Percentiles rank a stretch among this genome's conserved stretches.
Conservation (phyloP, 2,329 filamentous ascomycete species). For the Emydomyces testavorans region DNA sequence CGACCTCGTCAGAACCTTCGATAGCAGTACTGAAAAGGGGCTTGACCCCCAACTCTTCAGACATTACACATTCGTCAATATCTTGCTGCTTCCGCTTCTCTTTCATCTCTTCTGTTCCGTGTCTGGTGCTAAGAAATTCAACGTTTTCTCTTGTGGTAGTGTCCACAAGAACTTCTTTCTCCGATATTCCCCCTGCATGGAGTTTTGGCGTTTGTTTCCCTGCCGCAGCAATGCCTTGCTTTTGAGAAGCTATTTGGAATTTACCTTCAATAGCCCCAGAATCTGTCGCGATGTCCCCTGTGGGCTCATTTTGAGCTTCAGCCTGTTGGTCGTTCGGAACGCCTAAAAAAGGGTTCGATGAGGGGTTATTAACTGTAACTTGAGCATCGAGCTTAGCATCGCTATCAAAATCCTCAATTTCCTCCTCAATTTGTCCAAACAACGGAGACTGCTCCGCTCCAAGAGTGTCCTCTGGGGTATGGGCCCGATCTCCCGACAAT, state of each 20-base stretch:
- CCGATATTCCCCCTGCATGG: background rate
- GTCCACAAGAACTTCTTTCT: background rate
- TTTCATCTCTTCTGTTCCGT: conserved; percentile 12
- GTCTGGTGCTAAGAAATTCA: background rate
- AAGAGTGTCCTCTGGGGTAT: conserved; percentile 8
- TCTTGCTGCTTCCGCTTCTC: conserved; percentile 2
- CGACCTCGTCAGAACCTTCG: background rate
- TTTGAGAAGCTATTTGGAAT: background rate
- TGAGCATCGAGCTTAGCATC: conserved; percentile 10
- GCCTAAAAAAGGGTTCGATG: conserved; percentile 1
- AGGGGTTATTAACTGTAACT: conserved; percentile 1
- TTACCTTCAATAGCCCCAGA: background rate
- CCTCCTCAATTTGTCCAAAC: conserved; percentile 2
- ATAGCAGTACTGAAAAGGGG: background rate
- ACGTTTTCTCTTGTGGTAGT: background rate
- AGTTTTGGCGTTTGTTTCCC: background rate
- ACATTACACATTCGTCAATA: background rate
- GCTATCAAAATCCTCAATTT: conserved; percentile 15
- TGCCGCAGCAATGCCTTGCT: background rate
- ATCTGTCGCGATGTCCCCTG: background rate
- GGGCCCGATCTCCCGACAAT: conserved; percentile 13
- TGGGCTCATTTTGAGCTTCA: background rate
- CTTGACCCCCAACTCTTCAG: background rate
- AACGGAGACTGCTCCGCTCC: conserved; percentile 9
- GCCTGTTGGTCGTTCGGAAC: background rate